Percentiles rank a stretch among this genome's conserved stretches.
These are phyloP conservation scores for Sedum album DNA, from an alignment of 164 flowering plant species.

Conservation along the genomic window DNA sequence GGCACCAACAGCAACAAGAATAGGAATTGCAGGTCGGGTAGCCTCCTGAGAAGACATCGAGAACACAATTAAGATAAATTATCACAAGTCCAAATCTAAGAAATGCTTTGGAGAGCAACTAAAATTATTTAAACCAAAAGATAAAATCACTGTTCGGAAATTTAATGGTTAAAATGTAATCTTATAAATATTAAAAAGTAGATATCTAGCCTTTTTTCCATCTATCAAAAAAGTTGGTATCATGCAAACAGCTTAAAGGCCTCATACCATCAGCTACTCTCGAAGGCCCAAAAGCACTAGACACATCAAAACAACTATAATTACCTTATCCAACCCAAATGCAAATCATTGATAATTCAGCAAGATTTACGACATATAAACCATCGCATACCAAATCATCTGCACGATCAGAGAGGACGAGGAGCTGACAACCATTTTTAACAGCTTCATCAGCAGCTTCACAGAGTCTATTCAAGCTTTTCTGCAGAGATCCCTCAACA, in stretches of 20 bases:
- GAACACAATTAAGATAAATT: not conserved
- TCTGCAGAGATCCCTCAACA: conserved; percentile 74
- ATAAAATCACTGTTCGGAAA: too few species aligned
- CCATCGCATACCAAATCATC: conserved; percentile 56
- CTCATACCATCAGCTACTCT: not conserved
- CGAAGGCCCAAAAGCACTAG: too few species aligned
- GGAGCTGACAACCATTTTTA: conserved; percentile 88
- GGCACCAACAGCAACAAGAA: conserved; percentile 98
- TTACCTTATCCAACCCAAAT: too few species aligned
- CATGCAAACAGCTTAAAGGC: not conserved
- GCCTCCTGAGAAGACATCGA: conserved; percentile 49
- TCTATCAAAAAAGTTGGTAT: not conserved
- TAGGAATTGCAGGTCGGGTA: conserved; percentile 89
- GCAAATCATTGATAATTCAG: too few species aligned
- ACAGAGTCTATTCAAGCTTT: conserved; percentile 57
- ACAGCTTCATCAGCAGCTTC: conserved; percentile 97
- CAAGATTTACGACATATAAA: not conserved
- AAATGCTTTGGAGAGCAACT: not conserved
- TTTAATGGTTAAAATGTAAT: conserved; percentile 27
- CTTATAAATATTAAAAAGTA: not conserved
- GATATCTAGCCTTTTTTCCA: not conserved
- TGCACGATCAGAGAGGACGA: conserved; percentile 87
- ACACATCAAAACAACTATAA: too few species aligned
- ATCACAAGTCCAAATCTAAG: not conserved
- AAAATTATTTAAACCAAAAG: not conserved